Evolutionary conservation across 768 basidiomycete species (phyloP), one percentile per base, ranked within the genome.

Genomic region (Cantharellus cinnabarinus): DNA sequence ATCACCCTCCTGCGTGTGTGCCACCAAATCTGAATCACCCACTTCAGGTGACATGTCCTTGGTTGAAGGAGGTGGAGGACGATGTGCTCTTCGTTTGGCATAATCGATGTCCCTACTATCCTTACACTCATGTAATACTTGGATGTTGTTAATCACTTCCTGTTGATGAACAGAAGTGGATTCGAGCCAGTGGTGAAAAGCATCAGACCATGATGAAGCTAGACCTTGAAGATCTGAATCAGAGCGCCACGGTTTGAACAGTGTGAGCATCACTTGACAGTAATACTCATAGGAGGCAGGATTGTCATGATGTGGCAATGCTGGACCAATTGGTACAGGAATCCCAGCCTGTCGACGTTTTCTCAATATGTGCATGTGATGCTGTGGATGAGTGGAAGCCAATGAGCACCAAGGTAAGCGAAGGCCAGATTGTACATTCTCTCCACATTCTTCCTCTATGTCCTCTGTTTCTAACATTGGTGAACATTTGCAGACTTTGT

Each of bases 191-290:
- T 51, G 4, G 0, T 63, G 7, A 62, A 72, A 73, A 3, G 70
- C 70, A 5, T 67, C 65, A 40, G 35, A 15, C 72, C 72, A 74
- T 0, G 65, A 52, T 41, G 67, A 59, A 5, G 37, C 52, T 1
- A 1, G 0, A 7, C 2, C 2, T 20, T 63, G 48, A 4, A 75
- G 62, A 50, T 75, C 69, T 3, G 3, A 20, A 0, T 62, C 42
- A 50, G 55, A 38, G 0, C 66, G 41, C 75, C 74, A 75, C 0
- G 74, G 75, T 61, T 74, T 73, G 62, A 75, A 75, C 0, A 75
- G 65, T 14, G 73, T 67, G 2, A 76, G 59, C 73, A 75, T 75
- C 2, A 71, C 58, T 2, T 68, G 61, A 57, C 66, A 69, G 58
- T 72, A 73, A 3, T 58, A 58, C 0, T 60, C 62, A 7, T 62